Conservation (phyloP, 2,329 filamentous ascomycete genomes). For the Colletotrichum incanum region DNA sequence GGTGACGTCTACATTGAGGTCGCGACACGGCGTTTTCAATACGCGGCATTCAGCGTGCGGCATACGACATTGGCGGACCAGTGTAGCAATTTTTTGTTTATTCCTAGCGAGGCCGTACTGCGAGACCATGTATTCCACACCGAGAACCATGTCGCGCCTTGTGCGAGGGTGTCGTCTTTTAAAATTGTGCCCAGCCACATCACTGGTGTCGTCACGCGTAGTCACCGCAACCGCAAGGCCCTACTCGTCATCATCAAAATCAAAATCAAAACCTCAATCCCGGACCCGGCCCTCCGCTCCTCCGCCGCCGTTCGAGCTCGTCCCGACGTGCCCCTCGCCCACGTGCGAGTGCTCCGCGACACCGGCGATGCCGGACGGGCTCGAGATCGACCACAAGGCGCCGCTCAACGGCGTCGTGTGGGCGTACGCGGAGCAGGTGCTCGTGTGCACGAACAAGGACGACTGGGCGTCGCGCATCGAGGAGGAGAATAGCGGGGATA, state of each 20-base stretch:
- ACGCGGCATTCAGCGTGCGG: not conserved
- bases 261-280: constrained; percentile 7
- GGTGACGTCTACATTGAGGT: not conserved
- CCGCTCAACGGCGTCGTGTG: constrained; percentile 84
- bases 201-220: not conserved
- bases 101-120: not conserved
- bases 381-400: constrained; percentile 82
- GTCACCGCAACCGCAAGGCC: not conserved
- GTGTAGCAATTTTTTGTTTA: not conserved
- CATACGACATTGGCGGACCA: not conserved
- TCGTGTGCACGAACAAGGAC: constrained; percentile 84
- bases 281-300: constrained; percentile 14
- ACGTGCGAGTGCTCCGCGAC: constrained; percentile 82
- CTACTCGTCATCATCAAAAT: not conserved
- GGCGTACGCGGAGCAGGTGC: constrained; percentile 84
- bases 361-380: constrained; percentile 74
- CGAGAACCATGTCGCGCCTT: constrained; percentile 21
- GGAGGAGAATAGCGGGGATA: constrained; percentile 79
- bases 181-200: not conserved
- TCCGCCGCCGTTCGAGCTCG: constrained; percentile 57
- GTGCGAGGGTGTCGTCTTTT: not conserved
- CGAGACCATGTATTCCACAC: constrained; percentile 8
- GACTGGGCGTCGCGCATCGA: constrained; percentile 92
- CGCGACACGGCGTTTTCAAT: not conserved
- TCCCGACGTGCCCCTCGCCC: constrained; percentile 78